Evolutionary conservation across 1,139 yeast species (phyloP), one percentile per base, ranked within the genome.

Genomic region (Scheffersomyces parashehatae): DNA sequence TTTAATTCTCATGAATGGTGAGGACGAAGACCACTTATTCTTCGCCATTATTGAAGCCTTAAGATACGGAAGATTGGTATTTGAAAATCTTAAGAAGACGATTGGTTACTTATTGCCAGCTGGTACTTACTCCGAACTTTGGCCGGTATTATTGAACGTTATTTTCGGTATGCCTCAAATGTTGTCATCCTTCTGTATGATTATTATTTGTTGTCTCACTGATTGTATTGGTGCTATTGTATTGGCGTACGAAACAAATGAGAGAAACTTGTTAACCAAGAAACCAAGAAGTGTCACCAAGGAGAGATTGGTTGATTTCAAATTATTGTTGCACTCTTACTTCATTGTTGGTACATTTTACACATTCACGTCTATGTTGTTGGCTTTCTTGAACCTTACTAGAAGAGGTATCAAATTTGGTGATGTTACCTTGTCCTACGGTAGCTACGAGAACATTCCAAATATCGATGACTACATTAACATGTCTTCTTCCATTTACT

Each of bases 61-160:
- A 45, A 64, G 65, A 44, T 70, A 65, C 48, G 81, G 81, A 20
- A 65, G 82, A 49, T 62, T 77, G 40, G 81, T 77, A 11, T 77
- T 77, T 55, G 81, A 76, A 51, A 79, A 79, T 51, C 62, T 78
- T 51, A 72, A 66, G 49, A 78, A 79, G 55, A 75, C 78, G 1
- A 67, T 79, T 43, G 69, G 73, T 14, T 79, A 79, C 54, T 60
- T 79, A 44, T 60, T 79, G 42, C 82, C 83, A 13, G 83, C 83
- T 36, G 83, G 83, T 36, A 64, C 76, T 16, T 77, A 62, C 58
- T 68, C 81, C 33, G 83, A 78, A 54, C 62, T 78, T 36, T 78
- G 81, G 81, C 75, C 82, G 0, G 77, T 79, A 4, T 52, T 79
- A 29, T 54, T 77, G 47, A 78, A 74, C 49, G 68, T 77, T 11